Base-by-base conservation (phyloP, 805 yeast genomes). In the Candida sithepensis region DNA sequence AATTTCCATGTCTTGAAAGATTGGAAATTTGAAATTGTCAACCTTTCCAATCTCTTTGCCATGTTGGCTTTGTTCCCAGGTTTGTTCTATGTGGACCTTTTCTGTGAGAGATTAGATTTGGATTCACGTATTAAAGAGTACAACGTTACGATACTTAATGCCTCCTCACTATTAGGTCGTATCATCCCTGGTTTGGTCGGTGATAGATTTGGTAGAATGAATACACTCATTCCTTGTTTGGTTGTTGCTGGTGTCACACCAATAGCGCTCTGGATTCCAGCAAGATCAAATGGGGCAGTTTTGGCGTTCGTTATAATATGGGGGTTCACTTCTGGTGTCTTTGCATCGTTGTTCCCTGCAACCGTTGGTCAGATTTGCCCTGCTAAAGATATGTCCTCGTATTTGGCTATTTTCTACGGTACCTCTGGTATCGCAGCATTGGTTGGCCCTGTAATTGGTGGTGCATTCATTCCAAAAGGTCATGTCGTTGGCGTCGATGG, bases 81-180 rank as follows among this genome's bases (percentile, higher is more conserved):
- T 61, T 69, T 79, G 48, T 85, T 83, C 2, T 80, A 80, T 55
- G 79, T 78, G 23, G 74, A 78, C 34, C 66, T 78, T 32, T 65
- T 78, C 46, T 79, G 80, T 60, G 71, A 75, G 21, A 60, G 81
- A 54, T 74, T 81, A 5, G 74, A 75, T 42, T 77, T 73, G 52
- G 73, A 81, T 20, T 65, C 70, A 79, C 3, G 66, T 72, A 19
- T 79, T 72, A 3, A 61, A 77, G 9, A 78, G 79, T 36, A 75
- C 78, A 80, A 65, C 75, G 30, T 77, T 71, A 51, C 59, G 7
- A 51, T 55, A 13, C 47, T 53, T 41, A 55, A 55, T 22, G 71
- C 77, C 3, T 82, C 84, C 0, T 73, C 74, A 1, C 61, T 72
- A 14, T 40, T 75, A 23, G 82, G 81, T 2, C 65, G 85, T 53